Conservation (phyloP, 106 monocot genomes). For the Acorus gramineus region DNA sequence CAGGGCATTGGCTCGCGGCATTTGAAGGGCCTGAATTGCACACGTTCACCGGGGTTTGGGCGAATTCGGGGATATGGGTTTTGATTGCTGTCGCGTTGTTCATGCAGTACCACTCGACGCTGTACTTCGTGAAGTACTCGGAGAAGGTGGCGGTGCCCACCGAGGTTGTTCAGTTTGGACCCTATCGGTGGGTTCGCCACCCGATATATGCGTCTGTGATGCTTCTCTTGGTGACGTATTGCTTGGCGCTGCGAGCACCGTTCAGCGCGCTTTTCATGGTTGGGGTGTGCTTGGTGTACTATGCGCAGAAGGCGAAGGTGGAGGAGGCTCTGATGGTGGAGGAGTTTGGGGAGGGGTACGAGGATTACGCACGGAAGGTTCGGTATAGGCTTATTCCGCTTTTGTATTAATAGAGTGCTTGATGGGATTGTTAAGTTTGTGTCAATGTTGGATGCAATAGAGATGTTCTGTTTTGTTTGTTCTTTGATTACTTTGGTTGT, state of each 20-base stretch:
- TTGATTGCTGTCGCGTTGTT: conserved; percentile 40
- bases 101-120: conserved; percentile 62
- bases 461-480: no score
- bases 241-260: conserved; percentile 47
- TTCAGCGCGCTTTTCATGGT: conserved; percentile 40
- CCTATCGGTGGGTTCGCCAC: conserved; percentile 68
- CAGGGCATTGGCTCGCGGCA: conserved; percentile 56
- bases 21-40: conserved; percentile 63
- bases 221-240: conserved; percentile 48
- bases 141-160: conserved; percentile 58
- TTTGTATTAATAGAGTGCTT: conserved; percentile 25
- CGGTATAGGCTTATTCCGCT: conserved; percentile 67
- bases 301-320: conserved; percentile 58
- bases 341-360: conserved; percentile 45
- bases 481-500: no score
- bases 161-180: conserved; percentile 69
- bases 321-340: conserved; percentile 64
- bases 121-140: conserved; percentile 59
- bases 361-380: conserved; percentile 58
- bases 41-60: conserved; percentile 56
- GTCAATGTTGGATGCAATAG: no score
- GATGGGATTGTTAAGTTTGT: no score
- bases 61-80: conserved; percentile 39
- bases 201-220: conserved; percentile 68
- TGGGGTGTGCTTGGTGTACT: conserved; percentile 43